These are phyloP conservation scores for Triangularia setosa DNA, from an alignment of 2,329 filamentous ascomycete species.

Conservation along the genomic window DNA sequence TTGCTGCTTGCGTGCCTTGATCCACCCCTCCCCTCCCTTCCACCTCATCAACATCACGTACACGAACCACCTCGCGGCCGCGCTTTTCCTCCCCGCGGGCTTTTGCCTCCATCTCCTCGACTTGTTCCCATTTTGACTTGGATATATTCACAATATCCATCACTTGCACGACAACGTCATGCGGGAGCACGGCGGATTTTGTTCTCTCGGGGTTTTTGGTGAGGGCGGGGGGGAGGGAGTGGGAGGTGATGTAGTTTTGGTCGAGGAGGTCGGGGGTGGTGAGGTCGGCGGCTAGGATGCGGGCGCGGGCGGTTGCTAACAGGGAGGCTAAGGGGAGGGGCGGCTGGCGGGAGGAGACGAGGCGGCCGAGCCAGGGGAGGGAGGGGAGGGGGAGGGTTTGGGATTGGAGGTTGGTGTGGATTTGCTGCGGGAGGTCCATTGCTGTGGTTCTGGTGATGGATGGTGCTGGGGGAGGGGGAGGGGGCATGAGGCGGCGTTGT, in stretches of 20 bases:
- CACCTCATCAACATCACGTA: slow-evolving; percentile 45
- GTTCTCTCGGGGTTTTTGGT: slow-evolving; percentile 38
- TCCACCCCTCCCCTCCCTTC: slow-evolving; percentile 36
- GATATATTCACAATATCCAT: slow-evolving; percentile 82
- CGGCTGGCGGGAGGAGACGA: slow-evolving; percentile 54
- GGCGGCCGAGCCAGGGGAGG: slow-evolving; percentile 57
- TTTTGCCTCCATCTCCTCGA: slow-evolving; percentile 73
- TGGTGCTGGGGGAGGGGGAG: not conserved
- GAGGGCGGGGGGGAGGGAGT: slow-evolving; percentile 49
- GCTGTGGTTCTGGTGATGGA: not conserved
- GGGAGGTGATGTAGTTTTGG: slow-evolving; percentile 34
- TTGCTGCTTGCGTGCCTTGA: not conserved
- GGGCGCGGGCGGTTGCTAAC: slow-evolving; percentile 74
- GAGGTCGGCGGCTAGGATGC: slow-evolving; percentile 75
- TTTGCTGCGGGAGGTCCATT: slow-evolving; percentile 45
- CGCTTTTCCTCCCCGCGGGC: slow-evolving; percentile 69
- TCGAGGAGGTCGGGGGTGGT: slow-evolving; percentile 54
- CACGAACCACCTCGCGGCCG: slow-evolving; percentile 77
- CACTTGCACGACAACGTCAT: slow-evolving; percentile 72
- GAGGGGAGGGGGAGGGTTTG: slow-evolving; percentile 53
- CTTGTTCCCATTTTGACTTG: slow-evolving; percentile 77
- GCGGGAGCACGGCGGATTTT: slow-evolving; percentile 49
- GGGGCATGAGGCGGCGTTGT: not conserved
- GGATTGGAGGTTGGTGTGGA: slow-evolving; percentile 46
- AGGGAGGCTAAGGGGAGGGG: slow-evolving; percentile 65